phyloP scores from a whole-genome alignment of 2,329 filamentous ascomycete species.

The Fusarium musae region DNA sequence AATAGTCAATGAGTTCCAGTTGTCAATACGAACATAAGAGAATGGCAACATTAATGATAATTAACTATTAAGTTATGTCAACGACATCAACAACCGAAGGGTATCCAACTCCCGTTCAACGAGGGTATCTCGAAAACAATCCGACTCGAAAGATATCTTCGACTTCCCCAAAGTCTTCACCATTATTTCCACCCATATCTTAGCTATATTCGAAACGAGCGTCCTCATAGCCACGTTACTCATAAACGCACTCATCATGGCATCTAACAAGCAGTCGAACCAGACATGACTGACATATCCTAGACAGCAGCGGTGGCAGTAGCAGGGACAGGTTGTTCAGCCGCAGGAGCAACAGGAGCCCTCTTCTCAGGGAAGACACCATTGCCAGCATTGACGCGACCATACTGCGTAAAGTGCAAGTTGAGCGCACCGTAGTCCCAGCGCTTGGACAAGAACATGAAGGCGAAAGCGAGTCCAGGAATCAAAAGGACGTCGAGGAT shows the following conservation, averaged over 20 bases:
- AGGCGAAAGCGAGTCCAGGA: conserved; percentile 55
- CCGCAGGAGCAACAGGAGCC: conserved; percentile 28
- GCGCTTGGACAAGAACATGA: conserved; percentile 56
- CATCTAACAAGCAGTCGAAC: not conserved
- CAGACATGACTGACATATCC: not conserved
- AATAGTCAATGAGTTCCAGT: not conserved
- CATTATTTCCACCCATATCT: not conserved
- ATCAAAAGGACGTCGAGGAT: conserved; percentile 62
- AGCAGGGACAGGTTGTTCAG: conserved; percentile 16
- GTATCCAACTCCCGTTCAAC: conserved; percentile 32
- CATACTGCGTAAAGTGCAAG: conserved; percentile 66
- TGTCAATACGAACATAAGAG: not conserved
- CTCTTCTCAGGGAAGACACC: conserved; percentile 61
- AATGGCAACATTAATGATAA: not conserved
- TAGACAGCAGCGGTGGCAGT: conserved; percentile 26
- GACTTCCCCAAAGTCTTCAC: not conserved
- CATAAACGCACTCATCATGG: not conserved
- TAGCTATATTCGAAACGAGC: not conserved
- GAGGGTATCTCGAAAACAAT: conserved; percentile 38
- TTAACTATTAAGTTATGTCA: conserved; percentile 29
- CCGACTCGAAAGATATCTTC: not conserved
- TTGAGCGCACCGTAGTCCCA: conserved; percentile 65
- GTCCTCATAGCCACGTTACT: not conserved
- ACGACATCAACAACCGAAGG: conserved; percentile 3
- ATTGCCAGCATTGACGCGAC: conserved; percentile 56